These are phyloP conservation scores for Cicer chorassanicum DNA, from an alignment of 306 rosid species.

Conservation along the genomic window DNA sequence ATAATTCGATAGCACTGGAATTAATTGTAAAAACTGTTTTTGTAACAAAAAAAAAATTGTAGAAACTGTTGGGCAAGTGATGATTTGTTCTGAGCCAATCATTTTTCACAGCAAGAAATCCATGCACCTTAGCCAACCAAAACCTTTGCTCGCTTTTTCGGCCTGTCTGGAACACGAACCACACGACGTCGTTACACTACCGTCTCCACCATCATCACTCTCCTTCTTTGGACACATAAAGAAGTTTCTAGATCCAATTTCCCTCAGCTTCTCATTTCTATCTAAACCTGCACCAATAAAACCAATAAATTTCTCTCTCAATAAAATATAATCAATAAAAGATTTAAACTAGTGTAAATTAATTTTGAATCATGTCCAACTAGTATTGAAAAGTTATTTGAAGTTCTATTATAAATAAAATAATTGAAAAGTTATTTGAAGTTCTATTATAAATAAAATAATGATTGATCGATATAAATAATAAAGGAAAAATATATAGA, in stretches of 20 bases:
- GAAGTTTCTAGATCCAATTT: slow-evolving; percentile 82
- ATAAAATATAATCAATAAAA: not conserved
- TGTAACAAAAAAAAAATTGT: too few relatives aligned
- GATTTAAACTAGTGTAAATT: too few relatives aligned
- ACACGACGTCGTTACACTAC: slow-evolving; percentile 47
- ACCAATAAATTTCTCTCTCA: not conserved
- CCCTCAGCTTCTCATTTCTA: slow-evolving; percentile 61
- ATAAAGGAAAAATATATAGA: too few relatives aligned
- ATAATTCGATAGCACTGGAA: not conserved
- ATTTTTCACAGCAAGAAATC: slow-evolving; percentile 53
- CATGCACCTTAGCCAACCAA: slow-evolving; percentile 72
- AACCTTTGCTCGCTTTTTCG: slow-evolving; percentile 47
- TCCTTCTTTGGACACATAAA: slow-evolving; percentile 61
- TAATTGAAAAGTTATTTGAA: too few relatives aligned
- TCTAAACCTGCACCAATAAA: slow-evolving; percentile 60
- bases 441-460: too few relatives aligned
- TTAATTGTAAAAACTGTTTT: not conserved
- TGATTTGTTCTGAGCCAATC: not conserved
- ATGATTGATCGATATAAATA: too few relatives aligned
- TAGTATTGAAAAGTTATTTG: too few relatives aligned
- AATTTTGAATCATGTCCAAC: too few relatives aligned
- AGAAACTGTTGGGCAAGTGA: not conserved
- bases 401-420: too few relatives aligned
- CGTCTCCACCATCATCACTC: not conserved
- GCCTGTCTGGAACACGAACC: slow-evolving; percentile 64